Percentiles rank a stretch among this genome's conserved stretches.
phyloP scores from a whole-genome alignment of 1,284 basidiomycete genomes.

The Ustilago lituana region DNA sequence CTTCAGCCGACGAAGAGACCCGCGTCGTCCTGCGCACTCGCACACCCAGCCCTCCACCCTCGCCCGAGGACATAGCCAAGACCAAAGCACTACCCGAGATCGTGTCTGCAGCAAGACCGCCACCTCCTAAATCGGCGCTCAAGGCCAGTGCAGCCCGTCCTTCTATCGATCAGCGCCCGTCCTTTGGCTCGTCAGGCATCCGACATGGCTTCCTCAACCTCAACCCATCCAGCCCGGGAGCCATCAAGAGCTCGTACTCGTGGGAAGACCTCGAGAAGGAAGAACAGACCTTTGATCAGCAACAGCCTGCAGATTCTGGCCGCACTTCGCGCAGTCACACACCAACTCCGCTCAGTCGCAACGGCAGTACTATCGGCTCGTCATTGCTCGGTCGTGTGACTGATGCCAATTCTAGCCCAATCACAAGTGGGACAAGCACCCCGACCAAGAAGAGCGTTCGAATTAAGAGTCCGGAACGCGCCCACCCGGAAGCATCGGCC shows the following conservation, averaged over 20 bases:
- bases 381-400: constrained; percentile 14
- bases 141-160: constrained; percentile 27
- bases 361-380: background rate
- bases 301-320: constrained; percentile 7
- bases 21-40: constrained; percentile 38
- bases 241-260: constrained; percentile 47
- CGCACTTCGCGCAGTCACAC: constrained; percentile 34
- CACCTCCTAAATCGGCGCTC: constrained; percentile 44
- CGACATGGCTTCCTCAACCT: constrained; percentile 54
- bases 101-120: constrained; percentile 39
- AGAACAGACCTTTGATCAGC: constrained; percentile 1
- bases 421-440: constrained; percentile 41
- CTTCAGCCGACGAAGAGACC: constrained; percentile 28
- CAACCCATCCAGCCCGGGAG: constrained; percentile 52
- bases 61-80: constrained; percentile 19
- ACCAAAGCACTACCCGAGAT: constrained; percentile 31
- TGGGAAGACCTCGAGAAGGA: constrained; percentile 47
- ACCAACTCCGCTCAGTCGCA: constrained; percentile 21
- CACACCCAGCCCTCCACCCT: constrained; percentile 39
- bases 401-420: constrained; percentile 22
- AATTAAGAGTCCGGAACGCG: constrained; percentile 42
- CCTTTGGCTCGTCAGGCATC: constrained; percentile 42
- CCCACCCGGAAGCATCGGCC: constrained; percentile 27
- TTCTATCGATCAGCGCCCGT: constrained; percentile 27
- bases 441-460: constrained; percentile 47